Conservation (phyloP, 306 rosid genomes). For the Argentina anserina region DNA sequence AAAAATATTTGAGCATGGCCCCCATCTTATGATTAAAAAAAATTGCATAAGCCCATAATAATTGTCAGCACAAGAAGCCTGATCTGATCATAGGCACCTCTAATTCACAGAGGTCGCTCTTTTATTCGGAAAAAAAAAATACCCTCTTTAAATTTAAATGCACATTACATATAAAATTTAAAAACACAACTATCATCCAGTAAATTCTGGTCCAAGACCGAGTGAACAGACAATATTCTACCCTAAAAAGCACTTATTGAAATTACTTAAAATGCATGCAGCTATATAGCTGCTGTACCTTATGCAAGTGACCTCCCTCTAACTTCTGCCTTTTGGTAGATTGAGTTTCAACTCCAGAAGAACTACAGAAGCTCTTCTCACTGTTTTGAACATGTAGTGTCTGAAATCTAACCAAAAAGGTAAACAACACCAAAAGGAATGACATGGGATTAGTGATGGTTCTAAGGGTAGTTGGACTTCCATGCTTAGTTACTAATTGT, state of each 20-base stretch:
- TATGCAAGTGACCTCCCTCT: conserved; percentile 72
- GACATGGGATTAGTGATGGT: not conserved
- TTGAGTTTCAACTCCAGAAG: conserved; percentile 67
- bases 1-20: conserved; percentile 24
- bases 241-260: conserved; percentile 3
- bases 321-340: conserved; percentile 88
- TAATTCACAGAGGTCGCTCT: not conserved
- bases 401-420: conserved; percentile 52
- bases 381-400: conserved; percentile 42
- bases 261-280: conserved; percentile 19
- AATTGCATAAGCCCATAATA: not conserved
- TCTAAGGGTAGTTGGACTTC: conserved; percentile 1
- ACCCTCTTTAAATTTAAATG: not conserved
- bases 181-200: not conserved
- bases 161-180: too few species aligned
- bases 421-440: conserved; percentile 14
- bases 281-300: conserved; percentile 45
- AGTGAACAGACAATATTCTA: conserved; percentile 11
- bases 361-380: conserved; percentile 42
- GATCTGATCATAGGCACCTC: not conserved
- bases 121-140: too few species aligned
- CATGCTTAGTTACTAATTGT: not conserved
- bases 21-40: conserved; percentile 10
- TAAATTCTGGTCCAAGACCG: not conserved
- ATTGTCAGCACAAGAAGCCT: not conserved